Percentiles rank a stretch among this genome's conserved stretches.
Evolutionary conservation across 2,329 filamentous ascomycete genomes (phyloP).

Genomic region (Colletotrichum navitas): DNA sequence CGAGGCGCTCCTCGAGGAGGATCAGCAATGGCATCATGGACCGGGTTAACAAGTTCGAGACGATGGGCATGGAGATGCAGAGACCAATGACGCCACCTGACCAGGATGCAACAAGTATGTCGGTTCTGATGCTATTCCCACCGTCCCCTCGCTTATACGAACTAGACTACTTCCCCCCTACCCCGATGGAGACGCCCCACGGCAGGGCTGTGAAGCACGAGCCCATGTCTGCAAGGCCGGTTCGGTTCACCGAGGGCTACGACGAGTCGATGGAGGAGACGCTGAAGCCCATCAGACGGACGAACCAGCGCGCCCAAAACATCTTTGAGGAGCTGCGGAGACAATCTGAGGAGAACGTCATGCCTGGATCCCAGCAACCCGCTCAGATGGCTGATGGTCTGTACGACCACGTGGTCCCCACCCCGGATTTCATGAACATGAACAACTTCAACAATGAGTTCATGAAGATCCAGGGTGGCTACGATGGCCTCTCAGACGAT

Average conservation of each 20-base stretch:
- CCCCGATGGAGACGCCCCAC: slow-evolving; percentile 74
- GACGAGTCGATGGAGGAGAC: slow-evolving; percentile 77
- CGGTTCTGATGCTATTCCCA: too few relatives aligned
- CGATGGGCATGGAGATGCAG: slow-evolving; percentile 59
- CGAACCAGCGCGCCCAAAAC: slow-evolving; percentile 60
- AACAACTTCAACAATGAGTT: slow-evolving; percentile 62
- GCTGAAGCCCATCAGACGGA: slow-evolving; percentile 66
- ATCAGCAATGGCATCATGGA: slow-evolving; percentile 73
- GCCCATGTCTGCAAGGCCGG: slow-evolving; percentile 49
- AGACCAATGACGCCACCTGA: slow-evolving; percentile 73
- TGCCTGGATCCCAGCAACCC: slow-evolving; percentile 47
- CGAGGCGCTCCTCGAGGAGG: slow-evolving; percentile 59
- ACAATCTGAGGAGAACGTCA: slow-evolving; percentile 63
- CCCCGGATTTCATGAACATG: slow-evolving; percentile 69
- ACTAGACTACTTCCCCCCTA: slow-evolving; percentile 74
- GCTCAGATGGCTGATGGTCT: slow-evolving; percentile 52
- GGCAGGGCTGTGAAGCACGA: slow-evolving; percentile 59
- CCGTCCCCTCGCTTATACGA: slow-evolving; percentile 42
- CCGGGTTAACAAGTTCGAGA: slow-evolving; percentile 71
- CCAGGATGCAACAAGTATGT: slow-evolving; percentile 71
- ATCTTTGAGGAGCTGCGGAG: slow-evolving; percentile 71
- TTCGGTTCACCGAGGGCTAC: slow-evolving; percentile 70
- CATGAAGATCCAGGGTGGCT: slow-evolving; percentile 53
- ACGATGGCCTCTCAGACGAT: slow-evolving; percentile 52
- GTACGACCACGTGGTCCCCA: slow-evolving; percentile 65